phyloP scores from a whole-genome alignment of 1,284 basidiomycete species.

The Pseudozyma tsukubaensis region DNA sequence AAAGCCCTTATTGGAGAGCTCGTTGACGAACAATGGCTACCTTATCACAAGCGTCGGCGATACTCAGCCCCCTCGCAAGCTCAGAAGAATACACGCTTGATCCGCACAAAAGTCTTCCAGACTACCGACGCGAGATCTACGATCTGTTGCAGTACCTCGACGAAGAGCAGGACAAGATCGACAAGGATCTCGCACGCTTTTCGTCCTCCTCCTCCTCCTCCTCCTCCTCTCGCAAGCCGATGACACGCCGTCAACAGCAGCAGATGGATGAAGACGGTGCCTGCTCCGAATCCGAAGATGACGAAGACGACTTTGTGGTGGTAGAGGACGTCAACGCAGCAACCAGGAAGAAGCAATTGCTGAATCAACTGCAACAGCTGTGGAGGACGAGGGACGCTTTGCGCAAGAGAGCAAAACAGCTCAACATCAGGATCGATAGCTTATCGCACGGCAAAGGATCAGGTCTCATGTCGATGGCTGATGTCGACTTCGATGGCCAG shows the following conservation, averaged over 20 bases:
- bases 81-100: conserved; percentile 31
- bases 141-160: conserved; percentile 46
- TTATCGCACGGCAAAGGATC: conserved; percentile 30
- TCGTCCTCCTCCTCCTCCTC: conserved; percentile 1
- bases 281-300: conserved; percentile 28
- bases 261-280: conserved; percentile 11
- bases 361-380: conserved; percentile 44
- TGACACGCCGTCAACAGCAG: conserved; percentile 8
- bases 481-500: not conserved
- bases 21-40: conserved; percentile 9
- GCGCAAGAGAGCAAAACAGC: conserved; percentile 30
- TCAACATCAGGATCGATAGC: conserved; percentile 46
- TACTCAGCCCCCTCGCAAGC: conserved; percentile 3
- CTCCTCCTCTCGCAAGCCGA: not conserved
- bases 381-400: conserved; percentile 37
- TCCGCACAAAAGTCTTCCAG: conserved; percentile 39
- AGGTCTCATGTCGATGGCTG: conserved; percentile 26
- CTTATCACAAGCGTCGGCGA: conserved; percentile 7
- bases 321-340: conserved; percentile 41
- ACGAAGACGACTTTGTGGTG: conserved; percentile 42
- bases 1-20: conserved; percentile 2
- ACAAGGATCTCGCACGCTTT: conserved; percentile 34
- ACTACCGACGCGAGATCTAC: conserved; percentile 52
- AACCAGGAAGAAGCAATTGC: conserved; percentile 29
- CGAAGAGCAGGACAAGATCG: conserved; percentile 49